Evolutionary conservation across 768 basidiomycete genomes (phyloP), one percentile per base, ranked within the genome.

Genomic region (Phaffia tasmanica): DNA sequence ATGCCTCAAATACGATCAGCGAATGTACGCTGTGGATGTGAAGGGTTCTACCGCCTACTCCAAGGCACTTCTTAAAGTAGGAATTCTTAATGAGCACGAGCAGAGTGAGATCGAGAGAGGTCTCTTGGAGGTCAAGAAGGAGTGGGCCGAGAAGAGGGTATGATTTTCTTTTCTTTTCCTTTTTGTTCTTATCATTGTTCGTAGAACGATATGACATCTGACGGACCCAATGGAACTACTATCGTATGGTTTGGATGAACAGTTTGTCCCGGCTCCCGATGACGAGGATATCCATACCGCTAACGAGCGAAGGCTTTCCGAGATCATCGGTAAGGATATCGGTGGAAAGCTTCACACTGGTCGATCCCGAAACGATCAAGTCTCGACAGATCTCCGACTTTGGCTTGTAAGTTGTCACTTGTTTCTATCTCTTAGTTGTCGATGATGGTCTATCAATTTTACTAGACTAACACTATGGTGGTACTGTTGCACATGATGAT

Each of bases 281-380:
- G 95, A 99, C 72, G 95, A 99, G 73, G 95, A 99, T 74, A 98
- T 99, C 68, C 94, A 98, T 76, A 99, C 95, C 16, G 95, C 95
- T 63, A 99, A 98, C 73, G 95, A 99, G 75, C 85, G 95, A 57
- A 83, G 95, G 51, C 77, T 99, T 71, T 88, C 85, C 70, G 94
- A 99, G 78, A 78, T 99, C 62, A 89, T 98, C 63, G 95, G 95
- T 0, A 80, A 88, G 18, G 83, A 76, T 32, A 78, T 90, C 19
- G 92, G 89, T 6, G 95, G 95, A 3, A 99, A 98, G 77, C 81
- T 99, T 53, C 95, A 99, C 75, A 99, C 95, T 0, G 95, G 95
- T 32, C 84, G 95, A 68, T 94, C 91, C 60, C 83, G 95, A 63
- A 99, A 99, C 76, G 95, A 99, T 75, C 95, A 99, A 76, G 94